phyloP scores from a whole-genome alignment of 352 stramenopile genomes.

The Phytophthora europaea region DNA sequence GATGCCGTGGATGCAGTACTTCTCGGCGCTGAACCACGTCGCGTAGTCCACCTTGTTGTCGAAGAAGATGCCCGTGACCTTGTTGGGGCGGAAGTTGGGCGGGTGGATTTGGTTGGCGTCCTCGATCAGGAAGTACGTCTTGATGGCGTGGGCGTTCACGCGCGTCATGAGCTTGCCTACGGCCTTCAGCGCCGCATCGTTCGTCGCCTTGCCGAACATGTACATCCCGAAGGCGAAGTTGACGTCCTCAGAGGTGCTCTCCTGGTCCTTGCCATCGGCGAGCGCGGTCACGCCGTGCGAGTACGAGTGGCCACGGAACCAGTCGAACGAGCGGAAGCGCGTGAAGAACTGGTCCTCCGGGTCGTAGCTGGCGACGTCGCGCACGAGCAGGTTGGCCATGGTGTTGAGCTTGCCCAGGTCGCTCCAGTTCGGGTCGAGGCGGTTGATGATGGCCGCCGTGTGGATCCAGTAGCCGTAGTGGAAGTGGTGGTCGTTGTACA shows the following conservation, averaged over 20 bases:
- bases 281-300: conserved; percentile 74
- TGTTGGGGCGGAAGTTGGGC: conserved; percentile 60
- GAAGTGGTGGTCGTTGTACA: conserved; percentile 86
- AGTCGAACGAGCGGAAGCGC: conserved; percentile 72
- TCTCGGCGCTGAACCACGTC: conserved; percentile 81
- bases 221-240: conserved; percentile 72
- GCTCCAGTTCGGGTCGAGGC: conserved; percentile 53
- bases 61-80: conserved; percentile 81
- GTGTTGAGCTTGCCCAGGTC: conserved; percentile 49
- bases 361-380: conserved; percentile 67
- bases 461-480: conserved; percentile 82
- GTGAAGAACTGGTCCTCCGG: conserved; percentile 56
- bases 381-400: conserved; percentile 51
- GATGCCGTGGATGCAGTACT: conserved; percentile 84
- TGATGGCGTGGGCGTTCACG: conserved; percentile 60
- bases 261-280: conserved; percentile 74
- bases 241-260: conserved; percentile 75
- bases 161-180: conserved; percentile 62
- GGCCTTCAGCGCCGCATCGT: conserved; percentile 39
- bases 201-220: conserved; percentile 61
- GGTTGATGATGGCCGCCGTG: conserved; percentile 58
- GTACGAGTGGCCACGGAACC: conserved; percentile 77
- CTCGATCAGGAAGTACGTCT: conserved; percentile 74
- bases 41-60: conserved; percentile 86
- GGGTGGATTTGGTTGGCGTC: conserved; percentile 61